Conservation (phyloP, 306 rosid genomes). For the Rosa rugosa region DNA sequence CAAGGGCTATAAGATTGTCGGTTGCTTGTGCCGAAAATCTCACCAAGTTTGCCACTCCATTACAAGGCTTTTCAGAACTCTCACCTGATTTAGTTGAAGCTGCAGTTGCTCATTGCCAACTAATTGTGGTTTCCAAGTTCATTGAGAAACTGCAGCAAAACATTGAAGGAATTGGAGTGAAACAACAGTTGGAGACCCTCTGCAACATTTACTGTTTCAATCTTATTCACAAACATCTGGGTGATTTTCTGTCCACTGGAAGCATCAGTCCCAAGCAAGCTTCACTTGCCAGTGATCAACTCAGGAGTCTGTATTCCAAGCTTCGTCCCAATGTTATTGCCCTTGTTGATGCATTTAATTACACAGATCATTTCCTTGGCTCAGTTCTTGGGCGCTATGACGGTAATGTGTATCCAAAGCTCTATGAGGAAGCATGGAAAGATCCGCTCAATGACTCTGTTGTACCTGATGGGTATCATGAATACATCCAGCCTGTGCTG, state of each 20-base stretch:
- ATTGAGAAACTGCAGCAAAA: slow-evolving; percentile 72
- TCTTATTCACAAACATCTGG: slow-evolving; percentile 69
- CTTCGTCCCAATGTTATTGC: slow-evolving; percentile 81
- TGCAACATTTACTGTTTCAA: slow-evolving; percentile 68
- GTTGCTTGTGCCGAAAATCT: slow-evolving; percentile 68
- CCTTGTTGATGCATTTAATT: slow-evolving; percentile 82
- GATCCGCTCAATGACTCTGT: slow-evolving; percentile 83
- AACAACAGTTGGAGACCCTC: slow-evolving; percentile 61
- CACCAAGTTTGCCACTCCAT: slow-evolving; percentile 57
- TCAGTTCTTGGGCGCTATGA: slow-evolving; percentile 81
- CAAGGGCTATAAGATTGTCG: slow-evolving; percentile 74
- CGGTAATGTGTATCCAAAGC: slow-evolving; percentile 90
- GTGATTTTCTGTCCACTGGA: slow-evolving; percentile 75
- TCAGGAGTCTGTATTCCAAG: slow-evolving; percentile 71
- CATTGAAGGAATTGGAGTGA: slow-evolving; percentile 82
- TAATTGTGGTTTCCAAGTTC: slow-evolving; percentile 89
- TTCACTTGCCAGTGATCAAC: slow-evolving; percentile 71
- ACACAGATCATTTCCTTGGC: slow-evolving; percentile 82
- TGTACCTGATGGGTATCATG: slow-evolving; percentile 73
- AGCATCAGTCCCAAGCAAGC: slow-evolving; percentile 67
- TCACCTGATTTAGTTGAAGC: slow-evolving; percentile 72
- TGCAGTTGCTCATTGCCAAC: slow-evolving; percentile 79
- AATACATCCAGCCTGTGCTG: slow-evolving; percentile 68
- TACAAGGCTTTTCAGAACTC: slow-evolving; percentile 77
- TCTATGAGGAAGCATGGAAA: slow-evolving; percentile 87